Percentiles rank a stretch among this genome's conserved stretches.
These are phyloP conservation scores for Apium graveolens DNA, from an alignment of 129 eudicot species.

Conservation along the genomic window DNA sequence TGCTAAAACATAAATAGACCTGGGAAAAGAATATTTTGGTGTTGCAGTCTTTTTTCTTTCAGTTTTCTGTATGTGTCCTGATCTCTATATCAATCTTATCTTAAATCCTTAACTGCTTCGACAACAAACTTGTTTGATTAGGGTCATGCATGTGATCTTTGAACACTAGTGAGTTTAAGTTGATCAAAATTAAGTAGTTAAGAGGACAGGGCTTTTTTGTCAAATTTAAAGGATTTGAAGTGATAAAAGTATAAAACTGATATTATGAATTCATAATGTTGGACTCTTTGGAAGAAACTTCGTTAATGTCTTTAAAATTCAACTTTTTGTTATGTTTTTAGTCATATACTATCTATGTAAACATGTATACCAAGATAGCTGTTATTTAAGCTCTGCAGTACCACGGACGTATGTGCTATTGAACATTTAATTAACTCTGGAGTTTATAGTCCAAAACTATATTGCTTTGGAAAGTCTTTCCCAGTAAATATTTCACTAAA, in stretches of 20 bases:
- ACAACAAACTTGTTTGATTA: background rate
- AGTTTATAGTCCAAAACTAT: background rate
- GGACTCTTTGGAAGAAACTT: background rate
- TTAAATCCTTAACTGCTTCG: too few species aligned
- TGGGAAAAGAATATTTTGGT: too few species aligned
- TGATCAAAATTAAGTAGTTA: background rate
- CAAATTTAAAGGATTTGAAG: too few species aligned
- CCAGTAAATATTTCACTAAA: background rate
- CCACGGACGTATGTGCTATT: background rate
- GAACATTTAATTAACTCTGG: background rate
- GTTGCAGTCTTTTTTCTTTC: background rate
- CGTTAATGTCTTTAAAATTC: background rate
- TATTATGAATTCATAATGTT: background rate
- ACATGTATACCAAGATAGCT: background rate
- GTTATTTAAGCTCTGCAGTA: background rate
- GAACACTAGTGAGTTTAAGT: background rate
- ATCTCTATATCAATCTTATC: too few species aligned
- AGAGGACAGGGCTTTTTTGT: background rate
- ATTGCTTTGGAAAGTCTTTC: background rate
- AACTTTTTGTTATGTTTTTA: background rate
- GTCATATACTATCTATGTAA: background rate
- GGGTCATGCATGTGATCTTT: too few species aligned
- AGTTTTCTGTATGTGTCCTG: background rate
- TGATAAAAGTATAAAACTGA: too few species aligned
- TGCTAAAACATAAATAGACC: background rate